Percentiles rank a stretch among this genome's conserved stretches.
Evolutionary conservation across 1,284 basidiomycete genomes (phyloP).

Genomic region (Vanrija pseudolonga): DNA sequence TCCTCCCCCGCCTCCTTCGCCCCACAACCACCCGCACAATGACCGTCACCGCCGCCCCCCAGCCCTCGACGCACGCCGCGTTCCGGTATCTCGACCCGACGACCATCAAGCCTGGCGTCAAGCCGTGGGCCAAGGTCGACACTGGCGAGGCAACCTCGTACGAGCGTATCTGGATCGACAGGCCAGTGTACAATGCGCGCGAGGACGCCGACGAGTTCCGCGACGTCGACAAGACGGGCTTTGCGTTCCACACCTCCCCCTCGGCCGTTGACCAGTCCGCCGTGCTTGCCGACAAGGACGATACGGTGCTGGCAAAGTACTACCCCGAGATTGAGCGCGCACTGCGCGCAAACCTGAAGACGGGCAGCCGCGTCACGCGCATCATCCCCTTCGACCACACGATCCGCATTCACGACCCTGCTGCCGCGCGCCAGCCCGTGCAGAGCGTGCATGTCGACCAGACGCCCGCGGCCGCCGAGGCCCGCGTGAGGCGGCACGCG

Average conservation of each 20-base stretch:
- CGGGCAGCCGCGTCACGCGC: slow-evolving; percentile 5
- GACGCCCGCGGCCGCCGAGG: slow-evolving; percentile 12
- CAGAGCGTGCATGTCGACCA: slow-evolving; percentile 19
- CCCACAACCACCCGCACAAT: not conserved
- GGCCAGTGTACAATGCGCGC: slow-evolving; percentile 16
- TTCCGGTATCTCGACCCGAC: slow-evolving; percentile 14
- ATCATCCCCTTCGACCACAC: slow-evolving; percentile 20
- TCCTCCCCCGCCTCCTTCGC: not conserved
- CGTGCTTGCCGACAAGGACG: slow-evolving; percentile 8
- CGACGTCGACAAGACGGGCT: slow-evolving; percentile 17
- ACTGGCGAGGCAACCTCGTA: not conserved
- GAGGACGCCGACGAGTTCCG: slow-evolving; percentile 9
- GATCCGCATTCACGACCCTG: slow-evolving; percentile 14
- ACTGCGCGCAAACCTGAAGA: slow-evolving; percentile 10
- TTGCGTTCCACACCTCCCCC: slow-evolving; percentile 15
- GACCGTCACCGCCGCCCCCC: not conserved
- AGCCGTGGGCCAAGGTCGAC: slow-evolving; percentile 19
- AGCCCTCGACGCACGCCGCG: slow-evolving; percentile 3
- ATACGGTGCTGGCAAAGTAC: slow-evolving; percentile 5
- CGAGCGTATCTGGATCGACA: not conserved
- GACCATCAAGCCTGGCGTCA: not conserved
- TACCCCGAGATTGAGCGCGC: slow-evolving; percentile 14
- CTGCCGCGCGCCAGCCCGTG: slow-evolving; percentile 14
- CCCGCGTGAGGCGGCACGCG: slow-evolving; percentile 13
- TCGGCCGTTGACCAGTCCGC: slow-evolving; percentile 4